phyloP scores from a whole-genome alignment of 371 early-diverging fungal genomes.

The Saksenaea vasiformis region DNA sequence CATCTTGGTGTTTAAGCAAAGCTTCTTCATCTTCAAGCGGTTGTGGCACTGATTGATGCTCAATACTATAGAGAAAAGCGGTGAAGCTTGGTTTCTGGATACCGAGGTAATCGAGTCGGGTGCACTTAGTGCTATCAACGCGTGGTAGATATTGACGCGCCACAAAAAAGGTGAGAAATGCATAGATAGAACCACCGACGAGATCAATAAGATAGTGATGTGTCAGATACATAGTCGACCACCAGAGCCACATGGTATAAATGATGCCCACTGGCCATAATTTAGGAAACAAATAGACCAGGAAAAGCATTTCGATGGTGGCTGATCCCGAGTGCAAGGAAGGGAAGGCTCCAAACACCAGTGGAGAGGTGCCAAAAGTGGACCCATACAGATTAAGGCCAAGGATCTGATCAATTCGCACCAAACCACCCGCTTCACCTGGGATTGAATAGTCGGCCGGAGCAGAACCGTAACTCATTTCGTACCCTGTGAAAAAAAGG shows the following conservation, averaged over 20 bases:
- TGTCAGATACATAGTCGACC: conserved; percentile 75
- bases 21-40: conserved; percentile 6
- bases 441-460: conserved; percentile 72
- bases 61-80: conserved; percentile 27
- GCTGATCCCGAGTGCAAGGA: conserved; percentile 77
- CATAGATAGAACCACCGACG: conserved; percentile 71
- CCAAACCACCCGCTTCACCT: conserved; percentile 73
- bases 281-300: conserved; percentile 51
- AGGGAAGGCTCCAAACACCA: conserved; percentile 80
- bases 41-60: conserved; percentile 6
- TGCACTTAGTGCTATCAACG: conserved; percentile 15
- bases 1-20: background rate
- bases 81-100: conserved; percentile 23
- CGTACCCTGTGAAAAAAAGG: conserved; percentile 54
- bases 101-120: conserved; percentile 43
- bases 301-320: conserved; percentile 64
- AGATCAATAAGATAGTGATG: conserved; percentile 79
- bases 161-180: conserved; percentile 55
- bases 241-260: conserved; percentile 76
- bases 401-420: conserved; percentile 70
- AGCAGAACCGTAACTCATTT: conserved; percentile 55
- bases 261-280: conserved; percentile 46
- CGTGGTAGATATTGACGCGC: conserved; percentile 36
- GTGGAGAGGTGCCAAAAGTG: conserved; percentile 72
- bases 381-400: conserved; percentile 64